Conservation (phyloP, 768 basidiomycete genomes). For the Boletus rubescentipes region DNA sequence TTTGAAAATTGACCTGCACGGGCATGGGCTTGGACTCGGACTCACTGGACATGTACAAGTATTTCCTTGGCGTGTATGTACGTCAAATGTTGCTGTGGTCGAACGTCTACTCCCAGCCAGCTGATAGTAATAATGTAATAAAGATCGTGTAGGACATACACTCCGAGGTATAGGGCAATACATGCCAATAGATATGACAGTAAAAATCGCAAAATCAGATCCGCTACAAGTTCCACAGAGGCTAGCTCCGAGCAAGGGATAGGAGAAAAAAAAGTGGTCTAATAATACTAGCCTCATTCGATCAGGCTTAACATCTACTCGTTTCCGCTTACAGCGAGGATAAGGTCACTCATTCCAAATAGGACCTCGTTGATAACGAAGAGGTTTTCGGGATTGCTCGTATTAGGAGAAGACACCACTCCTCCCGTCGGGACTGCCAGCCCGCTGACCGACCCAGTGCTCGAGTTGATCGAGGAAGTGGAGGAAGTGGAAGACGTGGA, state of each 20-base stretch:
- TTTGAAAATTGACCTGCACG: neutral
- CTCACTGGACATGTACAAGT: neutral
- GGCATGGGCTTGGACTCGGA: neutral
- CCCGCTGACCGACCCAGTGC: constrained; percentile 23
- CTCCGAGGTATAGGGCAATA: constrained; percentile 23
- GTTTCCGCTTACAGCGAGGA: constrained; percentile 8
- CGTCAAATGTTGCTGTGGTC: neutral
- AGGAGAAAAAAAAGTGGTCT: neutral
- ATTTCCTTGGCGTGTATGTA: neutral
- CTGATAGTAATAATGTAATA: constrained; percentile 1
- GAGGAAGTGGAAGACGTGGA: constrained; percentile 22
- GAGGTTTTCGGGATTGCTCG: constrained; percentile 35
- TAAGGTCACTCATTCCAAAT: constrained; percentile 30
- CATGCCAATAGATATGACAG: constrained; percentile 10
- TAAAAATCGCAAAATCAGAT: neutral
- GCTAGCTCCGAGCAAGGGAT: constrained; percentile 8
- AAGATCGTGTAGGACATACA: constrained; percentile 4
- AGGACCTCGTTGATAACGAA: constrained; percentile 36
- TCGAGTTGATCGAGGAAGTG: constrained; percentile 20
- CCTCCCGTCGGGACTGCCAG: constrained; percentile 25
- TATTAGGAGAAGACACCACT: constrained; percentile 32
- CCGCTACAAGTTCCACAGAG: neutral
- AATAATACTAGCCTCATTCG: neutral
- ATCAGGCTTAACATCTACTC: neutral
- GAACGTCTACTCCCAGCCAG: neutral